A percentile compares a stretch with the other conserved stretches of the same genome.
phyloP scores from a whole-genome alignment of 2,329 filamentous ascomycete species.

The Fusarium tuaranense region DNA sequence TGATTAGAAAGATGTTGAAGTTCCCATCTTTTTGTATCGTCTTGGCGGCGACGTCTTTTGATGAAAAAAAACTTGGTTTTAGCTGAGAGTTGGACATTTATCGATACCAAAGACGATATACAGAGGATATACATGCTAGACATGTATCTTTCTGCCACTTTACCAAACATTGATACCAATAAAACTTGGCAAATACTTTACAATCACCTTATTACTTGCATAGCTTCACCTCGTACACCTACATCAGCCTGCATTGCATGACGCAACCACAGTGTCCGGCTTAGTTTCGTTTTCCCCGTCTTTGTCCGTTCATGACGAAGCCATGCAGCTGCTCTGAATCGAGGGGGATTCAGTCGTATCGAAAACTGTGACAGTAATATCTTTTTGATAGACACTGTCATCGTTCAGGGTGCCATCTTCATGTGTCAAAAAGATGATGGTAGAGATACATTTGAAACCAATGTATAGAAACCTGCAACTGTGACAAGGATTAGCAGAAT shows the following conservation, averaged over 20 bases:
- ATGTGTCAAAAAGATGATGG: neutral
- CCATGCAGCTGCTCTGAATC: neutral
- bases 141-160: neutral
- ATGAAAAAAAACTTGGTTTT: neutral
- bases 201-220: neutral
- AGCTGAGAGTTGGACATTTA: conserved; percentile 6
- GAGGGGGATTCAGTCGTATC: neutral
- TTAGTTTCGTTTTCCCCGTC: neutral
- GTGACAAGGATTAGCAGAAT: neutral
- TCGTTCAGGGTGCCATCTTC: no score
- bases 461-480: neutral
- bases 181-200: neutral
- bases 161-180: neutral
- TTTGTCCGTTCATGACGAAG: conserved; percentile 2
- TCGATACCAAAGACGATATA: conserved; percentile 8
- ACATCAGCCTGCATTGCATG: conserved; percentile 1
- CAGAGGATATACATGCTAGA: neutral
- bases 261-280: neutral
- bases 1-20: conserved; percentile 39
- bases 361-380: neutral
- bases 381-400: neutral
- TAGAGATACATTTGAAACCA: neutral
- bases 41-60: neutral
- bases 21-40: neutral
- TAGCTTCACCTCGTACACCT: neutral